phyloP scores from a whole-genome alignment of 202 grass and related monocot genomes.

The Setaria italica region DNA sequence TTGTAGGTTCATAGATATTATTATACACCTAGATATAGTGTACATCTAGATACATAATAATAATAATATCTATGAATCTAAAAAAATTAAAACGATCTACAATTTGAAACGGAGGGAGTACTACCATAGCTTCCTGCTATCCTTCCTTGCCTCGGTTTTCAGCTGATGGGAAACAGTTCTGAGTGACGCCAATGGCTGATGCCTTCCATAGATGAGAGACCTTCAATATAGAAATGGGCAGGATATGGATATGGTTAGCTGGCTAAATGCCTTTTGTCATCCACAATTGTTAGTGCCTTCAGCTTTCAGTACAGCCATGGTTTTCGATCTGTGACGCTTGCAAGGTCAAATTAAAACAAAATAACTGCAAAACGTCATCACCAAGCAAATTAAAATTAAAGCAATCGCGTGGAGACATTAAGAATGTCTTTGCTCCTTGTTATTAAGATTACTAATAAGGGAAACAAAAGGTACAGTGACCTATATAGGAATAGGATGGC shows the following conservation, averaged over 20 bases:
- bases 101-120: no score
- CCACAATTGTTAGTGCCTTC: conserved; percentile 50
- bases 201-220: conserved; percentile 13
- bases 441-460: conserved; percentile 38
- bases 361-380: conserved; percentile 43
- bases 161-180: not conserved
- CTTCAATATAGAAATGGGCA: conserved; percentile 46
- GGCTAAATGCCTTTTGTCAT: conserved; percentile 47
- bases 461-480: conserved; percentile 33
- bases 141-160: no score
- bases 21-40: no score
- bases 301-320: conserved; percentile 41
- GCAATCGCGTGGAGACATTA: conserved; percentile 12
- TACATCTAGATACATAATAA: no score
- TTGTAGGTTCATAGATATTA: no score
- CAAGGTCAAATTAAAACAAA: conserved; percentile 35
- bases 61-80: no score
- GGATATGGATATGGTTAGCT: conserved; percentile 36
- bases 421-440: not conserved
- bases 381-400: conserved; percentile 18
- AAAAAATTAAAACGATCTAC: no score
- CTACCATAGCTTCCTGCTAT: no score
- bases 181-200: not conserved
- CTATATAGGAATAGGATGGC: conserved; percentile 9
- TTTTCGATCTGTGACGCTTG: conserved; percentile 23